phyloP scores from a whole-genome alignment of 345 rosid species.

The Noccaea bulbosa region DNA sequence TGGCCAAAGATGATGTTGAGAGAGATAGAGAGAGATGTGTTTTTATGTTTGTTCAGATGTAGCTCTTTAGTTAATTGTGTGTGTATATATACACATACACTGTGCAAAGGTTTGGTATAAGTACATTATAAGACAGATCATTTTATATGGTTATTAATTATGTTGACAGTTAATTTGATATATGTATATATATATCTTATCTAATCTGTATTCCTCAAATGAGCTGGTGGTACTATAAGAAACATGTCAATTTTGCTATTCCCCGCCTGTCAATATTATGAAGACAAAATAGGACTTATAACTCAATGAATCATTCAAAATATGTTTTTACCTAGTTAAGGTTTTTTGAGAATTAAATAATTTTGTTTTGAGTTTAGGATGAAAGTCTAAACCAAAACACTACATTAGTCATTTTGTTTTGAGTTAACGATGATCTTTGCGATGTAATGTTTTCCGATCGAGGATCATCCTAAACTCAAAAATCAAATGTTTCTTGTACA shows the following conservation, averaged over 20 bases:
- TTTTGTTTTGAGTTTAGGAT: no score
- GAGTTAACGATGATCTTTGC: no score
- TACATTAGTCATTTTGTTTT: no score
- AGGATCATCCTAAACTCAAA: no score
- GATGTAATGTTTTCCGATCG: no score
- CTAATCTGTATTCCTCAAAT: constrained; percentile 26
- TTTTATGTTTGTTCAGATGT: constrained; percentile 21
- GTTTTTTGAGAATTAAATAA: no score
- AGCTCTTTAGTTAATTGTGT: constrained; percentile 15
- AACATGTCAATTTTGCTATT: constrained; percentile 13
- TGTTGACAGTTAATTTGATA: constrained; percentile 26
- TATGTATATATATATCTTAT: constrained; percentile 9
- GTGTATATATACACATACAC: constrained; percentile 9
- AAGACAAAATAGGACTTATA: not conserved
- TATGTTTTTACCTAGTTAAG: no score
- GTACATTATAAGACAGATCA: constrained; percentile 25
- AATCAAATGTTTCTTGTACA: not conserved
- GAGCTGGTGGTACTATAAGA: constrained; percentile 34
- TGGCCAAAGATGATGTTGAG: constrained; percentile 35
- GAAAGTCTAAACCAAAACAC: no score
- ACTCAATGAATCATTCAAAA: no score
- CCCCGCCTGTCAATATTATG: constrained; percentile 12
- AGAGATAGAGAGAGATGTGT: constrained; percentile 25
- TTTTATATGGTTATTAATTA: constrained; percentile 18
- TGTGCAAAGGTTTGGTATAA: constrained; percentile 20